Evolutionary conservation across 768 basidiomycete genomes (phyloP).

Genomic region (Xerocomellus chrysenteron): DNA sequence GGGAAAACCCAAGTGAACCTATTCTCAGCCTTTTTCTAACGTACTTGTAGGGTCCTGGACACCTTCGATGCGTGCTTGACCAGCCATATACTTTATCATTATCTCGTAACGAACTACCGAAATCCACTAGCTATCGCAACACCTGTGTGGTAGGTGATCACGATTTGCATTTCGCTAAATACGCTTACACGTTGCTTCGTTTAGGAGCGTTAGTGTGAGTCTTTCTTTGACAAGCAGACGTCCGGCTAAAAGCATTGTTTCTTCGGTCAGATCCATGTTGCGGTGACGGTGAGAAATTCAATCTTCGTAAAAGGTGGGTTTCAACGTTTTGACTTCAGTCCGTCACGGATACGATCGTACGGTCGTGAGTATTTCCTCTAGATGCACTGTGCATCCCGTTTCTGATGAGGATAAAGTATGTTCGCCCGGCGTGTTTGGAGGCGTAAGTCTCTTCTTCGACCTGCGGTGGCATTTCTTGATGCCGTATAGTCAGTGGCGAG

Average conservation of each 20-base stretch:
- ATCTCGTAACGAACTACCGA: slow-evolving; percentile 53
- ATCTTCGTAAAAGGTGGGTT: background rate
- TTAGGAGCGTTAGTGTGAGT: slow-evolving; percentile 56
- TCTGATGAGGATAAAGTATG: slow-evolving; percentile 32
- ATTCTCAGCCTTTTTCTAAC: background rate
- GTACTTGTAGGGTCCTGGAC: slow-evolving; percentile 38
- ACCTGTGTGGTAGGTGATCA: slow-evolving; percentile 43
- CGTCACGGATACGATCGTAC: slow-evolving; percentile 47
- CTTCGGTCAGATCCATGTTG: slow-evolving; percentile 48
- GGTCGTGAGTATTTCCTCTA: slow-evolving; percentile 26
- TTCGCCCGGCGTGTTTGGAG: slow-evolving; percentile 49
- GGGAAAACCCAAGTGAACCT: background rate
- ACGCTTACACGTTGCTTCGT: background rate
- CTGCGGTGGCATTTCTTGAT: background rate
- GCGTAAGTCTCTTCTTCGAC: slow-evolving; percentile 35
- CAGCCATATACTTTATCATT: slow-evolving; percentile 55
- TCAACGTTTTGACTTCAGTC: slow-evolving; percentile 34
- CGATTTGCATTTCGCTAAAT: too few species aligned
- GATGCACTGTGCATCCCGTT: background rate
- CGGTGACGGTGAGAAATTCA: slow-evolving; percentile 44
- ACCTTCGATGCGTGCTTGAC: slow-evolving; percentile 54
- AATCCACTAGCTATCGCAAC: slow-evolving; percentile 41
- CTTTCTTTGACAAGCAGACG: background rate
- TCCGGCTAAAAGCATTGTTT: background rate
- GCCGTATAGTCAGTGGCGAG: slow-evolving; percentile 43